A percentile compares a stretch with the other conserved stretches of the same genome.
phyloP scores from a whole-genome alignment of 148 eudicot genomes.

The Mesembryanthemum crystallinum region DNA sequence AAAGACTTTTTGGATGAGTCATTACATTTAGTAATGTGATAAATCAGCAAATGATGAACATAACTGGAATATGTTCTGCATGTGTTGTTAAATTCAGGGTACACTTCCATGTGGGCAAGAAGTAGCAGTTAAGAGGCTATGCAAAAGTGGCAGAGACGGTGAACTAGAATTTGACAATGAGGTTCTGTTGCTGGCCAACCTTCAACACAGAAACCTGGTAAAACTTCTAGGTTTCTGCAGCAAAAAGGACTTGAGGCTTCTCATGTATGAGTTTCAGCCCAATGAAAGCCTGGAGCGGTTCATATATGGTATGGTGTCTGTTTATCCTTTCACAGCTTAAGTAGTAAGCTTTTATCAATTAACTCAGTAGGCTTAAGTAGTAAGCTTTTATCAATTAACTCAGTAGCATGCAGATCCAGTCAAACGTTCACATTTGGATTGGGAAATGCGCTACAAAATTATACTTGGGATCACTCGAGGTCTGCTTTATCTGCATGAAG shows the following conservation, averaged over 20 bases:
- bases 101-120: slow-evolving; percentile 8
- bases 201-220: no score
- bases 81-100: no score
- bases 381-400: not conserved
- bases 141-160: not conserved
- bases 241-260: slow-evolving; percentile 30
- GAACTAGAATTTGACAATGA: slow-evolving; percentile 17
- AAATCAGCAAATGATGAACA: not conserved
- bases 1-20: not conserved
- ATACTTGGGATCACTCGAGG: slow-evolving; percentile 28
- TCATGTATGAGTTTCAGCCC: slow-evolving; percentile 36
- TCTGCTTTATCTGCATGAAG: slow-evolving; percentile 33
- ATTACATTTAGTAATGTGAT: not conserved
- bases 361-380: not conserved
- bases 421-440: slow-evolving; percentile 13
- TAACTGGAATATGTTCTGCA: no score
- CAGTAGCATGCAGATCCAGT: not conserved
- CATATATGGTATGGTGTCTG: slow-evolving; percentile 1
- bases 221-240: slow-evolving; percentile 33
- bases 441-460: slow-evolving; percentile 27
- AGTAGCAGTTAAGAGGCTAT: slow-evolving; percentile 9
- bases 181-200: slow-evolving; percentile 25
- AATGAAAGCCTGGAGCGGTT: slow-evolving; percentile 40
- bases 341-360: not conserved
- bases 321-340: not conserved